Percentiles rank a stretch among this genome's conserved stretches.
phyloP scores from a whole-genome alignment of 1,139 yeast species.

The Pneumocystis canis region DNA sequence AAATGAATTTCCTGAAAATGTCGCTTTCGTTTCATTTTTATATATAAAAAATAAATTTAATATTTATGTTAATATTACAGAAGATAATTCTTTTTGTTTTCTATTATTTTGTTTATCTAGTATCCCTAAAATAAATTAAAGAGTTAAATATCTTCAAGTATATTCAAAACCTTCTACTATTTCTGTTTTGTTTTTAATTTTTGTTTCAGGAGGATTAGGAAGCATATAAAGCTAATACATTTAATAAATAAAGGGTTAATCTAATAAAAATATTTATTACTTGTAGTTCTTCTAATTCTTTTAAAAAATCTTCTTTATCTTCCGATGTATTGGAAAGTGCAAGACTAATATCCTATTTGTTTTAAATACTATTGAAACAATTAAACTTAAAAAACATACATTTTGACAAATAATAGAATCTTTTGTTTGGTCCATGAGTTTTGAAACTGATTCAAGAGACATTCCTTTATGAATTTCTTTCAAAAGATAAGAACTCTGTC shows the following conservation, averaged over 20 bases:
- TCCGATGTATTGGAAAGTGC: conserved; percentile 29
- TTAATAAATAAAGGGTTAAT: background rate
- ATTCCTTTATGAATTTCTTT: conserved; percentile 62
- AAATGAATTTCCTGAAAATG: background rate
- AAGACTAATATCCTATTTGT: conserved; percentile 35
- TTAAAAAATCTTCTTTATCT: conserved; percentile 52
- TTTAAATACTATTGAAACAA: conserved; percentile 6
- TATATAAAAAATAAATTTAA: background rate
- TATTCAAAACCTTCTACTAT: background rate
- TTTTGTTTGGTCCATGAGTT: conserved; percentile 66
- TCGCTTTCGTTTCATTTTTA: background rate
- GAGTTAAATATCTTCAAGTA: background rate
- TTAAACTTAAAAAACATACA: conserved; percentile 21
- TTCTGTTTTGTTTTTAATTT: background rate
- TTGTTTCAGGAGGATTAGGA: conserved; percentile 18
- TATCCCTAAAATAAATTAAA: background rate
- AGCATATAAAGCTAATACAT: conserved; percentile 10
- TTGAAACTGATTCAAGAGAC: conserved; percentile 65
- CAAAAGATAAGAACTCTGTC: conserved; percentile 65
- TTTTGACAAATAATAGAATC: conserved; percentile 71
- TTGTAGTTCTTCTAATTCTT: conserved; percentile 41
- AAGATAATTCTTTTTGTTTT: background rate
- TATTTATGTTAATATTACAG: background rate
- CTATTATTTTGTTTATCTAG: background rate
- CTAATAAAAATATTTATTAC: conserved; percentile 22